Conservation (phyloP, 495 filamentous ascomycete genomes). For the Penicillium coffeae region DNA sequence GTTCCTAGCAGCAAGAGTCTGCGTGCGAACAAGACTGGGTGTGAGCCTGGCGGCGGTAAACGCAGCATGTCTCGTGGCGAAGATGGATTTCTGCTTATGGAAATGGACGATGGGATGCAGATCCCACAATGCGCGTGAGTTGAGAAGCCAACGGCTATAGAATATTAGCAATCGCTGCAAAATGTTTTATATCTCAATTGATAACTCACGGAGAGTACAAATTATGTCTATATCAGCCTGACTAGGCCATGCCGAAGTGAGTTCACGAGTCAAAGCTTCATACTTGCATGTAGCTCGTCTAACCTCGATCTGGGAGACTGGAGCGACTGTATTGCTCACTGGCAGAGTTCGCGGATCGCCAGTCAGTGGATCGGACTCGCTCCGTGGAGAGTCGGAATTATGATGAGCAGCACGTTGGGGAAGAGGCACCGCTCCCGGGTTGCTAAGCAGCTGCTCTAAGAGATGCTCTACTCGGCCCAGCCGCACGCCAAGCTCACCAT, state of each 20-base stretch:
- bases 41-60: constrained; percentile 30
- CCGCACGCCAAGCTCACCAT: constrained; percentile 16
- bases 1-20: constrained; percentile 42
- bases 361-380: too few relatives aligned
- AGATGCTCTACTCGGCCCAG: constrained; percentile 29
- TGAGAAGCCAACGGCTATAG: constrained; percentile 22
- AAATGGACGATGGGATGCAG: constrained; percentile 19
- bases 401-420: too few relatives aligned
- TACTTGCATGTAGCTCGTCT: constrained; percentile 10
- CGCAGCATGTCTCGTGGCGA: constrained; percentile 29
- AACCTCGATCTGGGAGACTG: neutral
- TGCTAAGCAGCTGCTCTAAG: too few relatives aligned
- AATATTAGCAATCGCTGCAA: too few relatives aligned
- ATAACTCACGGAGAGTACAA: constrained; percentile 19
- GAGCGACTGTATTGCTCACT: too few relatives aligned
- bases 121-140: constrained; percentile 22
- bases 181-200: too few relatives aligned
- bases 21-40: constrained; percentile 44
- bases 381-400: too few relatives aligned
- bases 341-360: too few relatives aligned
- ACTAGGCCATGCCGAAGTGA: constrained; percentile 37
- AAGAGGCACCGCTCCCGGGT: too few relatives aligned
- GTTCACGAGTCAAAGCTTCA: constrained; percentile 17
- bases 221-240: constrained; percentile 34
- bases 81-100: constrained; percentile 3